Conservation (phyloP, 129 eudicot species). For the Arctium minus region DNA sequence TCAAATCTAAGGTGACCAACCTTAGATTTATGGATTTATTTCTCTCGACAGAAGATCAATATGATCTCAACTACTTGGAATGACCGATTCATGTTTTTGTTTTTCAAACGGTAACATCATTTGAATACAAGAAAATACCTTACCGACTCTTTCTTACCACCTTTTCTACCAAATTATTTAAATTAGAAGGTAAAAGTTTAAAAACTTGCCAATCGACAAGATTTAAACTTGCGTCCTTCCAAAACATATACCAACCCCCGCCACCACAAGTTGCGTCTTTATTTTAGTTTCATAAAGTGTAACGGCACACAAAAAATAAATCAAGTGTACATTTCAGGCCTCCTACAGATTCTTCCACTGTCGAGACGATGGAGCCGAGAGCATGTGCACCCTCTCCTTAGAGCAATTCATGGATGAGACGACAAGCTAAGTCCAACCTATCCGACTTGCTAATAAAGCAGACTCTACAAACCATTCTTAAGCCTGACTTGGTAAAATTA, state of each 20-base stretch:
- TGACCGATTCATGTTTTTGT: background rate
- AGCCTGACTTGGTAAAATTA: no score
- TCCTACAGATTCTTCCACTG: no score
- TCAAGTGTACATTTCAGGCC: no score
- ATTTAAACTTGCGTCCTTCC: background rate
- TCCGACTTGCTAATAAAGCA: background rate
- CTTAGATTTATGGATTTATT: background rate
- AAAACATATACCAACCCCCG: background rate
- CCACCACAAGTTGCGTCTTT: no score
- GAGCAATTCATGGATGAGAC: background rate
- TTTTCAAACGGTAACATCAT: background rate
- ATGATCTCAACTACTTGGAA: background rate
- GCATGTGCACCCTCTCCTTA: background rate
- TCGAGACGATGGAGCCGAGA: no score
- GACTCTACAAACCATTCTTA: no score
- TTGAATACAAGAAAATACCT: background rate
- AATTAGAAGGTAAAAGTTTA: background rate
- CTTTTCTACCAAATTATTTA: background rate
- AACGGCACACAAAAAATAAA: no score
- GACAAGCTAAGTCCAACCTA: background rate
- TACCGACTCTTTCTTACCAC: background rate
- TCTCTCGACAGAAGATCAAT: background rate
- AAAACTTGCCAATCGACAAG: background rate
- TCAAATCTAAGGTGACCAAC: background rate
- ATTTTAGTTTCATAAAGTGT: background rate